Evolutionary conservation across 202 grass and related monocot species (phyloP).

Genomic region (Cymbopogon flexuosus): DNA sequence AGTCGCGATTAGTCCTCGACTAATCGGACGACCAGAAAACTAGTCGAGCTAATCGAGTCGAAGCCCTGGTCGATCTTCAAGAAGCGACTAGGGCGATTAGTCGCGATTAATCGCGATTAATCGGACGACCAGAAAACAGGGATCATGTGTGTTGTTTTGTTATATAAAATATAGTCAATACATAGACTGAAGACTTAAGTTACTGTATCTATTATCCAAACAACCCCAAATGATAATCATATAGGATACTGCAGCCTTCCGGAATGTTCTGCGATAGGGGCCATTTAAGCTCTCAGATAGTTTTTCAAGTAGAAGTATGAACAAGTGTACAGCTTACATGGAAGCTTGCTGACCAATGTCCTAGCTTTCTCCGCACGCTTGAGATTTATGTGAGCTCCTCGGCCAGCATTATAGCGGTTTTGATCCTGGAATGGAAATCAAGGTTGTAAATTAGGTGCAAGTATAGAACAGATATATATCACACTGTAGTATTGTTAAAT

Average conservation of each 20-base stretch:
- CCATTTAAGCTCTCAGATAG: not conserved
- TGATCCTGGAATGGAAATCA: conserved; percentile 56
- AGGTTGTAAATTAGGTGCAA: not conserved
- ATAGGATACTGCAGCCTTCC: no score
- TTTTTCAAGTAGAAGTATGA: not conserved
- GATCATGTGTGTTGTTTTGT: not conserved
- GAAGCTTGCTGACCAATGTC: conserved; percentile 72
- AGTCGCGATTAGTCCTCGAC: no score
- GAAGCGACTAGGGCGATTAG: no score
- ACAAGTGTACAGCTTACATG: conserved; percentile 48
- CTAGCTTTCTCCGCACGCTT: conserved; percentile 93
- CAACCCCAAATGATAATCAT: no score
- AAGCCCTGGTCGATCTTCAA: no score
- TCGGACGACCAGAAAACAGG: no score
- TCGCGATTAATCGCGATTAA: no score
- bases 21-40: no score
- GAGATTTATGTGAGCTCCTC: conserved; percentile 91
- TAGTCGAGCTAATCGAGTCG: no score
- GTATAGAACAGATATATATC: conserved; percentile 4
- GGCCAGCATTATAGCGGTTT: conserved; percentile 76
- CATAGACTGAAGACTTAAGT: not conserved
- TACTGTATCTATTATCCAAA: not conserved
- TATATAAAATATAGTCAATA: not conserved
- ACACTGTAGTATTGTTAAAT: not conserved
- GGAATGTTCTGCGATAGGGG: not conserved